Evolutionary conservation across 495 filamentous ascomycete species (phyloP), one percentile per base, ranked within the genome.

Genomic region (Ascodesmis nigricans): DNA sequence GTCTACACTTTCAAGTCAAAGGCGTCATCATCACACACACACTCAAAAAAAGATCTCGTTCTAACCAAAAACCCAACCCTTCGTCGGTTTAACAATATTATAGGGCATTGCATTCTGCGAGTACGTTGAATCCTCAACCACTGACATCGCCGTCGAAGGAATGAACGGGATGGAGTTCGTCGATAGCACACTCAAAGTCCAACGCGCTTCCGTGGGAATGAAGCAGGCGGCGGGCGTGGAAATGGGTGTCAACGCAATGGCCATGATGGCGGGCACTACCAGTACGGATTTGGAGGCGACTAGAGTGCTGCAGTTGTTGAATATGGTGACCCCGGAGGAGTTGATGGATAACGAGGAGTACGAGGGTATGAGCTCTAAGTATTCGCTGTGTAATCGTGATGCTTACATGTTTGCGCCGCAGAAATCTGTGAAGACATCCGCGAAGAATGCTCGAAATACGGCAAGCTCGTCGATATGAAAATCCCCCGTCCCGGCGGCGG

Each of bases 51-150:
- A n/a, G n/a, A n/a, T n/a, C n/a, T n/a, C n/a, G n/a, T n/a, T n/a
- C n/a, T n/a, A n/a, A n/a, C n/a, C n/a, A n/a, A n/a, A n/a, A 41
- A 44, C 39, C 45, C 41, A 32, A 41, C 37, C 10, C 14, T 19
- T 39, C 35, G 16, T 42, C 35, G 23, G 38, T 40, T 55, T 42
- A 55, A 40, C 25, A 30, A 24, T 27, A 43, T 23, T 38, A 18
- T 46, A 92, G 81, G 90, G 87, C 11, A 78, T 97, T 50, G 87
- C 87, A 2, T 97, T 95, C 63, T 87, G 80, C 57, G 90, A 95
- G 60, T 97, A 91, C 40, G 62, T 63, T 29, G 80, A 97, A 40
- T 64, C 80, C 14, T 54, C 63, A 9, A 62, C 69, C 21, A 91
- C 81, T 26, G 70, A 75, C 31, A 75, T 90, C 38, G 84, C 87